Conservation (phyloP, 1,139 yeast species). For the Insectozyma bohioensis region DNA sequence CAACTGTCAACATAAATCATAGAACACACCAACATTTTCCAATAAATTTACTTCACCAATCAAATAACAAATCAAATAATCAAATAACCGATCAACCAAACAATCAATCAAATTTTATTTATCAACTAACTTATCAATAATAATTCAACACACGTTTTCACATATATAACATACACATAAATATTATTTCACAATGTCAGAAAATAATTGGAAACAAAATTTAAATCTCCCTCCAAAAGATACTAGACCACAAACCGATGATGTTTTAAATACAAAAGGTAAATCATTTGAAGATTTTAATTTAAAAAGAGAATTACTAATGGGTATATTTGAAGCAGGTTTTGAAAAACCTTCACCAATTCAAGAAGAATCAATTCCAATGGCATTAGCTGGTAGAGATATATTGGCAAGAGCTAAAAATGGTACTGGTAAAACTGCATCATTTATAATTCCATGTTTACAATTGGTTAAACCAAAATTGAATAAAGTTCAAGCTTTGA, state of each 20-base stretch:
- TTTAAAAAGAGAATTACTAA: conserved; percentile 85
- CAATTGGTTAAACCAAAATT: conserved; percentile 83
- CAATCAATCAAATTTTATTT: too few species aligned
- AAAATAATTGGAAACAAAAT: conserved; percentile 64
- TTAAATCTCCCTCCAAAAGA: conserved; percentile 80
- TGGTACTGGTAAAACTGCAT: conserved; percentile 98
- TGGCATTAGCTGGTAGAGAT: conserved; percentile 94
- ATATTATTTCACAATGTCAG: conserved; percentile 33
- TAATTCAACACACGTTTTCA: too few species aligned
- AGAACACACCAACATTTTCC: too few species aligned
- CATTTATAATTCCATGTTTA: conserved; percentile 85
- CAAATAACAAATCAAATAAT: too few species aligned
- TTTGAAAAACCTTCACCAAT: conserved; percentile 98
- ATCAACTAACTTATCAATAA: too few species aligned
- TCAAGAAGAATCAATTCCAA: conserved; percentile 96
- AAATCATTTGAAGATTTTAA: conserved; percentile 89
- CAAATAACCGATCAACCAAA: too few species aligned
- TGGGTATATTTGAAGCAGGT: conserved; percentile 99
- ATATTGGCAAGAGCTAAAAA: conserved; percentile 97
- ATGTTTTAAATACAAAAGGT: conserved; percentile 90
- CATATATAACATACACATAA: too few species aligned
- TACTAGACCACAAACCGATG: conserved; percentile 93
- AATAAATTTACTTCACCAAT: too few species aligned
- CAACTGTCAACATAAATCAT: too few species aligned
- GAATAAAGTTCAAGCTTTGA: conserved; percentile 83